Base-by-base conservation (phyloP, 305 asterid genomes). In the Andrographis paniculata region DNA sequence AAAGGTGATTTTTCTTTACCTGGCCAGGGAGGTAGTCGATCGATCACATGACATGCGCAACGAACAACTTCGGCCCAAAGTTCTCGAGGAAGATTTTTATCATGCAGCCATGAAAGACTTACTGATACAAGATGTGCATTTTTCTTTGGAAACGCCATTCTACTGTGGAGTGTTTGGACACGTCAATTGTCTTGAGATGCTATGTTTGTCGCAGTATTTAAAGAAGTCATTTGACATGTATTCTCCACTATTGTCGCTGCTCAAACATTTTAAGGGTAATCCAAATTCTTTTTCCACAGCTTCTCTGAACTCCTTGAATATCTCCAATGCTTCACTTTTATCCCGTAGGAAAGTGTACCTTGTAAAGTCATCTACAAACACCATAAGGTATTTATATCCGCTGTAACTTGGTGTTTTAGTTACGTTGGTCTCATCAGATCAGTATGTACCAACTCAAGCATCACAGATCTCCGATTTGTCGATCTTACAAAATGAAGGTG, bases 351-450 rank as follows among this genome's bases (percentile, higher is more conserved):
- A 11, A n/a, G 59, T 24, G 19, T 30, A 60, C 43, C 55, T 17
- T 4, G 41, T 53, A 17, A n/a, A 43, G 9, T 55, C 48, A 39
- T 60, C 61, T 21, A 59, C 55, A 3, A 59, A 14, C 9, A 65
- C 24, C 54, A 54, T 23, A 12, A 39, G 50, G 27, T 54, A 50
- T 10, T 1, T 16, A 33, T n/a, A 17, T 1, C 55, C 14, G 10
- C 24, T 20, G 2, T 45, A 39, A 15, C 45, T 50, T 16, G 44
- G 42, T n/a, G 31, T 55, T 55, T 13, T 45, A n/a, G n/a, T n/a
- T n/a, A n/a, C 3, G 53, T 52, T 39, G 50, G 58, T 14, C 65
- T 65, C 57, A 52, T 52, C 36, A 35, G 23, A 38, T 58, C 45
- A 9, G 27, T 14, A 42, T 62, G 42, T 2, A 54, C 58, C 21